Evolutionary conservation across 108 stramenopile species (phyloP).

Genomic region (Skeletonema marinoi): DNA sequence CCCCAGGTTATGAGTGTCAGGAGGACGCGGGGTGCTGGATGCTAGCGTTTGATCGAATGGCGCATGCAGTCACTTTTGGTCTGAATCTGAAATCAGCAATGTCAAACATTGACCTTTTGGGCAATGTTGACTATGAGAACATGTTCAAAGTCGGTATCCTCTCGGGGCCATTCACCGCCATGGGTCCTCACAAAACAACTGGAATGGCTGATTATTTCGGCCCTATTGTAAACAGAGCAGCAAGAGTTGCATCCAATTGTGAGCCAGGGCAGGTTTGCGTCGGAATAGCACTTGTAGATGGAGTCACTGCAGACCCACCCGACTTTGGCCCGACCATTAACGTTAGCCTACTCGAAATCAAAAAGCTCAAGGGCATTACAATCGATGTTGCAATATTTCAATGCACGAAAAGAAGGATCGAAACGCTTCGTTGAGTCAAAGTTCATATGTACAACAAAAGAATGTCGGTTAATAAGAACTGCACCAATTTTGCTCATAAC

Average conservation of each 20-base stretch:
- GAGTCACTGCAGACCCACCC: conserved; percentile 27
- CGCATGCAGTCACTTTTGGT: conserved; percentile 31
- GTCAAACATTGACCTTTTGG: conserved; percentile 4
- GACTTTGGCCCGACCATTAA: conserved; percentile 24
- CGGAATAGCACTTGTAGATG: conserved; percentile 12
- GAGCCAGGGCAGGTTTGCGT: conserved; percentile 25
- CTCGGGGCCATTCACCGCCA: conserved; percentile 31
- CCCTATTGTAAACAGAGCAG: conserved; percentile 39
- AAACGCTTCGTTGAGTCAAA: conserved; percentile 4
- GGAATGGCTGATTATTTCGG: conserved; percentile 42
- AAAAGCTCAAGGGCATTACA: conserved; percentile 14
- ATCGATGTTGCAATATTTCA: conserved; percentile 21
- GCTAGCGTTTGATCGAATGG: conserved; percentile 42
- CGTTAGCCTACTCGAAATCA: conserved; percentile 7
- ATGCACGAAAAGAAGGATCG: conserved; percentile 20
- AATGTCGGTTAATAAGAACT: neutral
- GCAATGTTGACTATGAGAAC: conserved; percentile 13
- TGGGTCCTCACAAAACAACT: conserved; percentile 30
- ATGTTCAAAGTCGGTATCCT: conserved; percentile 43
- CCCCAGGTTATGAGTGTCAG: conserved; percentile 48
- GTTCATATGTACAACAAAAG: neutral
- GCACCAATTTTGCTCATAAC: neutral
- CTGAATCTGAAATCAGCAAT: conserved; percentile 22
- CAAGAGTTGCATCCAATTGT: conserved; percentile 28
- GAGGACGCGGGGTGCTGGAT: conserved; percentile 40